These are phyloP conservation scores for Coemansia sp. DNA, from an alignment of 192 early-diverging fungal genomes.

Conservation along the genomic window DNA sequence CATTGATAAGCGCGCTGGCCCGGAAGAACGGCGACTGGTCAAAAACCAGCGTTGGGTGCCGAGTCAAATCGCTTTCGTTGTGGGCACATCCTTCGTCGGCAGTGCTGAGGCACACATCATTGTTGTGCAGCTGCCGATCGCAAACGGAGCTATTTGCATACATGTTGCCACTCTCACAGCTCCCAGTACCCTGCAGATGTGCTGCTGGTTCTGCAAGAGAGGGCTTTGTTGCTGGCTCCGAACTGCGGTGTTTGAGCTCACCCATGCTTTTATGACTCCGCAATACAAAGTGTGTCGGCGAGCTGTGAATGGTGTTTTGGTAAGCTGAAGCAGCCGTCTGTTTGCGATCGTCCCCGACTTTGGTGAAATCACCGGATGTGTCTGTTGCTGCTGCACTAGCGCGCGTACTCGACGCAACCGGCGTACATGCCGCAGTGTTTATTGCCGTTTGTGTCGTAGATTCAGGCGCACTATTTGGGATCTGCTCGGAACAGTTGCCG, in stretches of 20 bases:
- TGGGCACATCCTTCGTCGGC: background rate
- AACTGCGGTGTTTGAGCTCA: background rate
- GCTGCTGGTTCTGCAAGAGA: background rate
- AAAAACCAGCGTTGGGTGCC: conserved; percentile 48
- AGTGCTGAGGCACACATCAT: background rate
- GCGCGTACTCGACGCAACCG: conserved; percentile 6
- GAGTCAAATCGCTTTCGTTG: conserved; percentile 12
- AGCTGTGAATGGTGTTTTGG: conserved; percentile 8
- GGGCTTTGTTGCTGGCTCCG: background rate
- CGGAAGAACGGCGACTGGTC: conserved; percentile 40
- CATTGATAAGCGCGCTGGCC: conserved; percentile 20
- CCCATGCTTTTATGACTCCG: background rate
- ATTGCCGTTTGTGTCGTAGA: conserved; percentile 14
- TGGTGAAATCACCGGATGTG: conserved; percentile 2
- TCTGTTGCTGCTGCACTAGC: background rate
- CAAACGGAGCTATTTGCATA: conserved; percentile 10
- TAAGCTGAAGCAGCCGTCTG: background rate
- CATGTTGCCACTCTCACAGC: conserved; percentile 5
- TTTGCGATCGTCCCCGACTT: conserved; percentile 2
- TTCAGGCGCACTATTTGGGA: background rate
- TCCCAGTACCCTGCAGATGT: conserved; percentile 4
- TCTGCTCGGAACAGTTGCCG: conserved; percentile 2
- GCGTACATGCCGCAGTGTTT: conserved; percentile 31
- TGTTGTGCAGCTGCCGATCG: conserved; percentile 33
- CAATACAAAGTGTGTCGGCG: conserved; percentile 19